These are phyloP conservation scores for Scutellaria minor DNA, from an alignment of 257 asterid species.

Conservation along the genomic window DNA sequence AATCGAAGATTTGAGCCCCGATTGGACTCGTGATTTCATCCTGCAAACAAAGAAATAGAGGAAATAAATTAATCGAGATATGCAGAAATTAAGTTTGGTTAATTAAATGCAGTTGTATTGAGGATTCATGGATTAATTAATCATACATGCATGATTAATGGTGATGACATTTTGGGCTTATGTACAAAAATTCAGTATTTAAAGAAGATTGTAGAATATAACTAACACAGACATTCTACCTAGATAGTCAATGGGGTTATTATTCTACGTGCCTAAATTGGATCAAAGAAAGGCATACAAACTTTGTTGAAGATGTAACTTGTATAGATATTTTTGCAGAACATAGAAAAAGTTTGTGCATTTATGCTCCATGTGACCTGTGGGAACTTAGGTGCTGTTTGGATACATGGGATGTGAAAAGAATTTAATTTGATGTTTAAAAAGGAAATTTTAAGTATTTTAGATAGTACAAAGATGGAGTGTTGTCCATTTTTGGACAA, in stretches of 20 bases:
- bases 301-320: constrained; percentile 25
- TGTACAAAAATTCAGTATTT: neutral
- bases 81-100: too few relatives aligned
- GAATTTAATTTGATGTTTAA: neutral
- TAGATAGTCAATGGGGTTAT: neutral
- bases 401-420: constrained; percentile 30
- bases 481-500: constrained; percentile 46
- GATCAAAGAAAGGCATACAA: constrained; percentile 30
- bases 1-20: constrained; percentile 68
- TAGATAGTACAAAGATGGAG: constrained; percentile 22
- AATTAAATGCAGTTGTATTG: too few relatives aligned
- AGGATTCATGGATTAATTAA: neutral
- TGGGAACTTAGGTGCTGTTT: constrained; percentile 26
- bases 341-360: constrained; percentile 27
- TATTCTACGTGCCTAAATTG: constrained; percentile 28
- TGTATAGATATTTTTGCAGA: constrained; percentile 34
- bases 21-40: constrained; percentile 79
- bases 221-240: neutral
- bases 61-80: too few relatives aligned
- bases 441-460: constrained; percentile 36
- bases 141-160: constrained; percentile 15
- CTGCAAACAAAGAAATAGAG: constrained; percentile 38
- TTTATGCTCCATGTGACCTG: constrained; percentile 44
- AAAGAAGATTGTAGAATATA: neutral
- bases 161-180: neutral